Evolutionary conservation across 768 basidiomycete genomes (phyloP), one percentile per base, ranked within the genome.

Genomic region (Rossbeevera mucosa): DNA sequence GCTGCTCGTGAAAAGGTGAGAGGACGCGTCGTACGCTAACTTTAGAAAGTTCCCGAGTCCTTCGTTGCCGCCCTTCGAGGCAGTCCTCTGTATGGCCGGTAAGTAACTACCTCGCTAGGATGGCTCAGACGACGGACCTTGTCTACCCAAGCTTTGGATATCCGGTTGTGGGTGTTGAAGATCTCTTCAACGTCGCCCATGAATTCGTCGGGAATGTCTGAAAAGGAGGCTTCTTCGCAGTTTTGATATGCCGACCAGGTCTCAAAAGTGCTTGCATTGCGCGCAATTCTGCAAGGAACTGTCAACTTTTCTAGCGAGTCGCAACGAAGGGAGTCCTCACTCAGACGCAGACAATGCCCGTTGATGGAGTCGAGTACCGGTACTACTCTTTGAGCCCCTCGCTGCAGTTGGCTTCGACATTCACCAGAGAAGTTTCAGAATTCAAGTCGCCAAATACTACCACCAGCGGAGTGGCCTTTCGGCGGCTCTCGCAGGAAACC

Each of bases 171-270:
- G 5, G 73, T 63, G 44, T 72, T 48, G 50, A 80, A 79, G 2
- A 80, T 71, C 9, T 62, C 57, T 31, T 61, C 57, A 26, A 78
- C 61, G 18, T 75, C 73, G 1, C 18, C 48, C n/a, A 61, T 64
- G 28, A 78, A 59, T 3, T 71, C 71, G 1, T 63, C 56, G 2
- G 79, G 77, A 29, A 80, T 58, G 54, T 81, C 78, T 11, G 68
- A 59, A 57, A 70, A 74, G 0, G 75, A 73, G 5, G 74, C 79
- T 52, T 79, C 76, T 57, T 79, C 78, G 55, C 76, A 76, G 38
- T 71, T 62, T 55, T 82, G 78, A 58, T 75, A 69, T 1, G 71
- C 67, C 7, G 73, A 68, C 80, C 81, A 82, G 5, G 70, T 75
- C 54, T 81, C 81, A 48, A 80, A 82, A 55, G 69, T 67, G 44